Conservation (phyloP, 2,329 filamentous ascomycete species). For the Ceratocystiopsis minuta region DNA sequence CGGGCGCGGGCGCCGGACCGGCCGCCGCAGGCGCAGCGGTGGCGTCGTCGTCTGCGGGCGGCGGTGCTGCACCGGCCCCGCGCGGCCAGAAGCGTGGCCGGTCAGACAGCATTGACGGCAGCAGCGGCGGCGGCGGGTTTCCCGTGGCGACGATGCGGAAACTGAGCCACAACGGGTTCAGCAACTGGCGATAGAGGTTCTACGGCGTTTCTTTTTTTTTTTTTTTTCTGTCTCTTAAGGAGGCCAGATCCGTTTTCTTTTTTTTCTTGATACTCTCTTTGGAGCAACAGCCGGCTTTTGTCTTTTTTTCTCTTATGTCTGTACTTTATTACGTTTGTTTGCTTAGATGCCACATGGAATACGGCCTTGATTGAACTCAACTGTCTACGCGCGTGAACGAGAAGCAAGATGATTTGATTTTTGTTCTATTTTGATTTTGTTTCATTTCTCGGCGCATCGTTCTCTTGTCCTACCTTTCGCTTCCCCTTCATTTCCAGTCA, state of each 20-base stretch:
- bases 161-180: constrained; percentile 9
- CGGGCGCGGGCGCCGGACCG: neutral
- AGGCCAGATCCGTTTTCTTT: neutral
- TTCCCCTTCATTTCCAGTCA: no score
- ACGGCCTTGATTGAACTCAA: no score
- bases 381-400: no score
- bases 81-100: constrained; percentile 17
- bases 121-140: constrained; percentile 6
- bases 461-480: no score
- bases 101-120: constrained; percentile 14
- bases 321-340: no score
- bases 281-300: no score
- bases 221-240: neutral
- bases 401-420: no score
- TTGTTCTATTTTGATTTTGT: no score
- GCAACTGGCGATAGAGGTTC: constrained; percentile 7
- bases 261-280: neutral
- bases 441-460: no score
- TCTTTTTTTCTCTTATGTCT: no score
- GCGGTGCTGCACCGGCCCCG: neutral
- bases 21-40: constrained; percentile 3
- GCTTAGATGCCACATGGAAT: no score
- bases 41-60: neutral
- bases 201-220: neutral
- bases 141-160: constrained; percentile 9